These are phyloP conservation scores for Atkinsonella texensis DNA, from an alignment of 2,329 filamentous ascomycete species.

Conservation along the genomic window DNA sequence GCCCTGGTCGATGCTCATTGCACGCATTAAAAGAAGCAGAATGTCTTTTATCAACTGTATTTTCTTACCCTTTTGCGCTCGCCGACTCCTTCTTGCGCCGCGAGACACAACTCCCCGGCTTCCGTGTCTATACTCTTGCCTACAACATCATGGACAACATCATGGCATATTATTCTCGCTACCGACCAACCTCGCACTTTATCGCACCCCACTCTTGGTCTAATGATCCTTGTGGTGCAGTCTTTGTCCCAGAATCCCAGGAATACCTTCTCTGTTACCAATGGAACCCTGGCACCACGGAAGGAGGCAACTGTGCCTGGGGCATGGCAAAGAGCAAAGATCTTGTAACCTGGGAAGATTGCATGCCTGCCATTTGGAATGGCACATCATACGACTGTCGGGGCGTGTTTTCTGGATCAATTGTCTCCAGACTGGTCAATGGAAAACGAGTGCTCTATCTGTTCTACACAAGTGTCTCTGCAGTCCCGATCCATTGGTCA, in stretches of 20 bases:
- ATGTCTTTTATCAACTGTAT: not conserved
- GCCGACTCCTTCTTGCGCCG: not conserved
- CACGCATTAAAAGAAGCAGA: not conserved
- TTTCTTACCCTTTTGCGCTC: not conserved
- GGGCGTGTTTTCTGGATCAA: slow-evolving; percentile 31
- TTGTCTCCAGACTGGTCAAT: slow-evolving; percentile 28
- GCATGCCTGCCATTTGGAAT: slow-evolving; percentile 9
- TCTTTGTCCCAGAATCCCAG: slow-evolving; percentile 27
- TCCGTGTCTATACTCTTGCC: not conserved
- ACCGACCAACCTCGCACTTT: slow-evolving; percentile 18
- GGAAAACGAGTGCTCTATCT: slow-evolving; percentile 21
- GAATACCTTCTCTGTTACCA: slow-evolving; percentile 31
- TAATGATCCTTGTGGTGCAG: slow-evolving; percentile 30
- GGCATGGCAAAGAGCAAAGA: slow-evolving; percentile 26
- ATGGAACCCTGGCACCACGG: slow-evolving; percentile 12
- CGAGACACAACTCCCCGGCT: not conserved
- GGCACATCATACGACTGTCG: slow-evolving; percentile 26
- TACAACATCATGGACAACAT: not conserved
- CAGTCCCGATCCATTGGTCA: slow-evolving; percentile 32
- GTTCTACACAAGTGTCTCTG: slow-evolving; percentile 31
- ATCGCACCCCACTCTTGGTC: slow-evolving; percentile 26
- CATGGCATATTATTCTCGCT: slow-evolving; percentile 7
- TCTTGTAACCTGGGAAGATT: slow-evolving; percentile 23
- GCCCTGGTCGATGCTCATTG: not conserved
- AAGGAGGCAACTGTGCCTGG: slow-evolving; percentile 16